Percentiles rank a stretch among this genome's conserved stretches.
Evolutionary conservation across 2,329 filamentous ascomycete species (phyloP).

Genomic region (Myriosclerotinia scirpicola): DNA sequence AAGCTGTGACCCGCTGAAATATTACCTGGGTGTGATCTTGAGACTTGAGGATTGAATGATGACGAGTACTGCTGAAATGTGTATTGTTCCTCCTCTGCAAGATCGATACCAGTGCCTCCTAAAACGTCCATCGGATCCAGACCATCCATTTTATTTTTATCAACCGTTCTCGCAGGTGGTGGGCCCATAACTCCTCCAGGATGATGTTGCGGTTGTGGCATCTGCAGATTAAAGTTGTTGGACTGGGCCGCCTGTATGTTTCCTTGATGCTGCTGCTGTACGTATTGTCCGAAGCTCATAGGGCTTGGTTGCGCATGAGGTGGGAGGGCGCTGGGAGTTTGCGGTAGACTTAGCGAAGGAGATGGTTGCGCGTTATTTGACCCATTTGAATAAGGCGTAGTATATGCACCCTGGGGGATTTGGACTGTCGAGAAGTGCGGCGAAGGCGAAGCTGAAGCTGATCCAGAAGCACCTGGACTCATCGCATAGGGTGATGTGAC

Average conservation of each 20-base stretch:
- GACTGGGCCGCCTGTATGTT: constrained; percentile 16
- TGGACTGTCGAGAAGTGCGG: constrained; percentile 40
- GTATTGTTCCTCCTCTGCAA: constrained; percentile 82
- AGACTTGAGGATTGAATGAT: constrained; percentile 48
- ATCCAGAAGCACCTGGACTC: constrained; percentile 45
- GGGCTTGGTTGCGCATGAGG: constrained; percentile 34
- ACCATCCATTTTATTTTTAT: constrained; percentile 56
- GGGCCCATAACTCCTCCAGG: constrained; percentile 53
- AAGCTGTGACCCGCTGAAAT: constrained; percentile 50
- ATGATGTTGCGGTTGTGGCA: constrained; percentile 40
- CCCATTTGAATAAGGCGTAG: constrained; percentile 41
- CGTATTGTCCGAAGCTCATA: constrained; percentile 31
- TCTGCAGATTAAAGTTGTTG: constrained; percentile 38
- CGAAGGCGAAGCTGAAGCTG: constrained; percentile 33
- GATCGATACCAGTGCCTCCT: constrained; percentile 80
- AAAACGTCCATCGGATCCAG: constrained; percentile 82
- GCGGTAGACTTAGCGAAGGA: constrained; percentile 31
- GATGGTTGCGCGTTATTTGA: constrained; percentile 30
- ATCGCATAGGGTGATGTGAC: constrained; percentile 52
- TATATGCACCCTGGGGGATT: constrained; percentile 38
- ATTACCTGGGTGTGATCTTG: constrained; percentile 45
- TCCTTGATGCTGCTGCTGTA: constrained; percentile 25
- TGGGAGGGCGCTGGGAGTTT: constrained; percentile 38
- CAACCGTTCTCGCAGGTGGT: constrained; percentile 57
- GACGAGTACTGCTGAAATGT: constrained; percentile 66